These are phyloP conservation scores for Agrocybe pediades DNA, from an alignment of 768 basidiomycete species.

Conservation along the genomic window DNA sequence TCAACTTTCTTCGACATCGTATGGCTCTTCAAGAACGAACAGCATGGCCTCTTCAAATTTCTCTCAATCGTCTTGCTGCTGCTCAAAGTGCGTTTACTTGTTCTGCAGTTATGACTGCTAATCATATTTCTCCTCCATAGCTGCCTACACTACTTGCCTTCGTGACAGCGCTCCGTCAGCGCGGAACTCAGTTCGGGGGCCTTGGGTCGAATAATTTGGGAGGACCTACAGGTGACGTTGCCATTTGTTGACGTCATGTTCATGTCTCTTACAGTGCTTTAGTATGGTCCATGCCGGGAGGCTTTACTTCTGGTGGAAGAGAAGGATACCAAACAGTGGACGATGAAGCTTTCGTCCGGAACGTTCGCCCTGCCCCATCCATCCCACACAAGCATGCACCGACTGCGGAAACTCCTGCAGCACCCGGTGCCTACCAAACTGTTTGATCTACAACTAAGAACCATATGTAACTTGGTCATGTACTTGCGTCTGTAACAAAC, in stretches of 20 bases:
- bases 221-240: constrained; percentile 56
- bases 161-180: constrained; percentile 52
- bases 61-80: constrained; percentile 56
- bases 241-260: not conserved
- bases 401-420: constrained; percentile 22
- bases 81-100: constrained; percentile 48
- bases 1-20: constrained; percentile 73
- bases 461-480: too few species aligned
- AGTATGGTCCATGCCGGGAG: constrained; percentile 84
- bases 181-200: constrained; percentile 57
- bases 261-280: constrained; percentile 7
- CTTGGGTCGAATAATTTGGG: constrained; percentile 46
- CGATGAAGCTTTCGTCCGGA: constrained; percentile 41
- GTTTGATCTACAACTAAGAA: too few species aligned
- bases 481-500: not conserved
- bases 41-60: constrained; percentile 55
- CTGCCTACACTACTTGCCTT: constrained; percentile 62
- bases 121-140: constrained; percentile 29
- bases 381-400: constrained; percentile 22
- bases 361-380: constrained; percentile 27
- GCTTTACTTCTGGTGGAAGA: constrained; percentile 55
- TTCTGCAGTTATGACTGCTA: not conserved
- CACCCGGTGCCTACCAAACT: constrained; percentile 46
- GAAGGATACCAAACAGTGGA: constrained; percentile 68
- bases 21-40: constrained; percentile 62